Percentiles rank a stretch among this genome's conserved stretches.
Evolutionary conservation across 768 basidiomycete species (phyloP).

Genomic region (Phaeotremella fagi): DNA sequence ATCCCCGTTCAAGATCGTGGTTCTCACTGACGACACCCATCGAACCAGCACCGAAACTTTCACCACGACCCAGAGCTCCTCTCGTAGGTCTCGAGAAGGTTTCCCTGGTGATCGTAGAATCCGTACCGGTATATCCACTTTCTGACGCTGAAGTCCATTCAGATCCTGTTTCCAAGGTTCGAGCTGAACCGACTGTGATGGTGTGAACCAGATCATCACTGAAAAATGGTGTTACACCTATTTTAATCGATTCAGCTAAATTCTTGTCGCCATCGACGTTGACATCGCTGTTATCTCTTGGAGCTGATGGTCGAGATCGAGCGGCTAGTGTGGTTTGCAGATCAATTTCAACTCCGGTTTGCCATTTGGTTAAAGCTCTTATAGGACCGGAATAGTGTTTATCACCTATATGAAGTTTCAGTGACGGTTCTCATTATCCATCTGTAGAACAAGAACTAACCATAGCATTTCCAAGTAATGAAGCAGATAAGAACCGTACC

Average conservation of each 20-base stretch:
- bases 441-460: conserved; percentile 23
- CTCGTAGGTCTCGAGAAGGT: not conserved
- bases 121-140: not conserved
- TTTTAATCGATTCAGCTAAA: not conserved
- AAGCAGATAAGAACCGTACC: conserved; percentile 40
- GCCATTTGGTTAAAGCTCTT: conserved; percentile 49
- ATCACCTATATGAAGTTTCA: conserved; percentile 8
- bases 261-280: not conserved
- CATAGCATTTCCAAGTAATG: conserved; percentile 49
- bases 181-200: not conserved
- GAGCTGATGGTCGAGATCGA: conserved; percentile 13
- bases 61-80: not conserved
- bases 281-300: not conserved
- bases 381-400: conserved; percentile 50
- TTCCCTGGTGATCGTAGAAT: not conserved
- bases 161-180: not conserved
- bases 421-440: not conserved
- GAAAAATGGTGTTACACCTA: not conserved
- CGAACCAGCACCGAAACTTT: not conserved
- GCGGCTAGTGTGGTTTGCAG: conserved; percentile 40
- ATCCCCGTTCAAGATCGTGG: not conserved
- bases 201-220: not conserved
- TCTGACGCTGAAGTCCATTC: not conserved
- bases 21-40: not conserved
- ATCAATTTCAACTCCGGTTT: conserved; percentile 50